These are phyloP conservation scores for Capronia americana DNA, from an alignment of 2,329 filamentous ascomycete species.

Conservation along the genomic window DNA sequence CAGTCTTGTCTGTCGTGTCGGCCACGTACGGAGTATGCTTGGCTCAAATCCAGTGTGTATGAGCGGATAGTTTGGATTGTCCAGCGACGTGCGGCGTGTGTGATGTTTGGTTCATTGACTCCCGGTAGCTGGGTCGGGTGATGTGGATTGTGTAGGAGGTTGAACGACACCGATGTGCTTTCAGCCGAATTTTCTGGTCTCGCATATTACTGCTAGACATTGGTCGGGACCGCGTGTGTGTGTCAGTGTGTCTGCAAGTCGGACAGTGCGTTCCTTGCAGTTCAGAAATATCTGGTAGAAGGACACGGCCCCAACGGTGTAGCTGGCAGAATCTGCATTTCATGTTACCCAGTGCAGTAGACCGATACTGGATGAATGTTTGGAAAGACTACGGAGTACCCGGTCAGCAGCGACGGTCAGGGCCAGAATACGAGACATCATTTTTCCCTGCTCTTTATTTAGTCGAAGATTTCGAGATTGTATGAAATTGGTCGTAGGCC, in stretches of 20 bases:
- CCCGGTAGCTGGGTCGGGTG: background rate
- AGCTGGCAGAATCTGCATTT: no score
- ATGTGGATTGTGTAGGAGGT: background rate
- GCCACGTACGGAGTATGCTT: background rate
- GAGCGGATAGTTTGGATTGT: background rate
- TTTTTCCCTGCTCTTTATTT: no score
- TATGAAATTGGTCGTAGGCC: no score
- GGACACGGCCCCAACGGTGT: no score
- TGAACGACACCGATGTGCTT: background rate
- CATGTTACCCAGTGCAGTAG: no score
- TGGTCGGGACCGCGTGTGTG: background rate
- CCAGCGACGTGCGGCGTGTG: background rate
- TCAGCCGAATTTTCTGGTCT: background rate
- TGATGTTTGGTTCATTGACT: background rate
- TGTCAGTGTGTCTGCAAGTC: background rate
- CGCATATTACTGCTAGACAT: background rate
- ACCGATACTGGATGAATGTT: no score
- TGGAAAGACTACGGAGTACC: no score
- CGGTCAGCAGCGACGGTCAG: no score
- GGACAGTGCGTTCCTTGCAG: no score
- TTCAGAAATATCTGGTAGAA: no score
- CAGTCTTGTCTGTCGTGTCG: background rate
- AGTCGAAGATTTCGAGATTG: no score
- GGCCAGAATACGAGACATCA: no score
- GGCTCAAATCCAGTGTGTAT: background rate